A percentile compares a stretch with the other conserved stretches of the same genome.
These are phyloP conservation scores for Inonotus obliquus DNA, from an alignment of 1,284 basidiomycete species.

Conservation along the genomic window DNA sequence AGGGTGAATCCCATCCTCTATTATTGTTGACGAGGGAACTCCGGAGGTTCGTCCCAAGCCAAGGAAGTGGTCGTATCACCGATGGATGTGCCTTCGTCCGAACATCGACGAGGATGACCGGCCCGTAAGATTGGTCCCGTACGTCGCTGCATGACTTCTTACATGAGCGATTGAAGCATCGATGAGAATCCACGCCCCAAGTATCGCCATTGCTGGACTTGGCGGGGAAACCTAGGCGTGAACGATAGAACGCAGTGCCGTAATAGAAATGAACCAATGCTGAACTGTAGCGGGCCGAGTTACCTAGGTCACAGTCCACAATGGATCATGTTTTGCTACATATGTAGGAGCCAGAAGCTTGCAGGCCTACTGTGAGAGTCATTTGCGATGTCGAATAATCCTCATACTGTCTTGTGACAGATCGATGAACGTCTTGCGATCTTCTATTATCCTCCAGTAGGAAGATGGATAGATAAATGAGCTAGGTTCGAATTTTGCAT, in stretches of 20 bases:
- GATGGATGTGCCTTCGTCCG: too few species aligned
- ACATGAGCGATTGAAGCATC: not conserved
- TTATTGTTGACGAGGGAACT: slow-evolving; percentile 2
- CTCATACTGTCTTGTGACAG: not conserved
- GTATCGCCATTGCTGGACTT: not conserved
- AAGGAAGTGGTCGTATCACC: not conserved
- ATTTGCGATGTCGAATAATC: not conserved
- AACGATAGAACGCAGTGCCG: not conserved
- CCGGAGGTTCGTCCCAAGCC: not conserved
- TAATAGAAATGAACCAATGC: not conserved
- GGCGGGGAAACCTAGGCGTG: not conserved
- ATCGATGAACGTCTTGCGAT: not conserved
- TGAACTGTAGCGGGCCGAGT: not conserved
- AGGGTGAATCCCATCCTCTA: not conserved
- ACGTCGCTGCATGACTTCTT: not conserved
- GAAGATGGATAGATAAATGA: slow-evolving; percentile 4
- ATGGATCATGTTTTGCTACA: not conserved
- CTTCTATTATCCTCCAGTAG: slow-evolving; percentile 1
- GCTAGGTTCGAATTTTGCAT: not conserved
- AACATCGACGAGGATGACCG: not conserved
- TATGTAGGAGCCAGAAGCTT: not conserved
- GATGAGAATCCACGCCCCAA: not conserved
- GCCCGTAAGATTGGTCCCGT: not conserved
- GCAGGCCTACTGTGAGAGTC: not conserved
- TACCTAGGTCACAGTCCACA: not conserved